These are phyloP conservation scores for Aspergillus pseudonomiae DNA, from an alignment of 2,329 filamentous ascomycete species.

Conservation along the genomic window DNA sequence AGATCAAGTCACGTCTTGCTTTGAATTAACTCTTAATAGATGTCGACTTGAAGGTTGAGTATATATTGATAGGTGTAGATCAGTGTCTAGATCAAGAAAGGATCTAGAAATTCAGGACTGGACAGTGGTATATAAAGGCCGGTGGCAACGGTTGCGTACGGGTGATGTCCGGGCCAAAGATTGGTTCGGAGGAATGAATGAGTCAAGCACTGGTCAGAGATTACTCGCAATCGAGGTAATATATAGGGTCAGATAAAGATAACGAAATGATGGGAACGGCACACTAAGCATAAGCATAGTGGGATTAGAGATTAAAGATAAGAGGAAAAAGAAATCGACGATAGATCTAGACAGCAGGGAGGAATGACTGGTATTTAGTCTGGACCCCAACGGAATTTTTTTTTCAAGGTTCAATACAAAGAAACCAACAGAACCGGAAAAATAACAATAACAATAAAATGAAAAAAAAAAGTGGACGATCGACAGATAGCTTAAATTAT, in stretches of 20 bases:
- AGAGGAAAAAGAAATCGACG: conserved; percentile 4
- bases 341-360: neutral
- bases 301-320: conserved; percentile 9
- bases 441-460: conserved; percentile 1
- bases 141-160: neutral
- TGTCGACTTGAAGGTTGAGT: conserved; percentile 5
- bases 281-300: neutral
- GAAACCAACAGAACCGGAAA: neutral
- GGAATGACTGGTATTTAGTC: neutral
- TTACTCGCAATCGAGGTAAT: neutral
- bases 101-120: neutral
- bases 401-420: conserved; percentile 5
- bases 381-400: neutral
- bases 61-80: neutral
- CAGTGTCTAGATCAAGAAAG: neutral
- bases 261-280: conserved; percentile 3
- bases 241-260: neutral
- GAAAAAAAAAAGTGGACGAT: conserved; percentile 13
- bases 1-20: neutral
- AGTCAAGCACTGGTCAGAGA: neutral
- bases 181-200: conserved; percentile 2
- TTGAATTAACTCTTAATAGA: neutral
- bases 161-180: neutral
- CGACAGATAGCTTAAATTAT: conserved; percentile 19
- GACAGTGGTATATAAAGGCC: neutral